Conservation (phyloP, 208 protist species). For the Wallacemonas sp. region DNA sequence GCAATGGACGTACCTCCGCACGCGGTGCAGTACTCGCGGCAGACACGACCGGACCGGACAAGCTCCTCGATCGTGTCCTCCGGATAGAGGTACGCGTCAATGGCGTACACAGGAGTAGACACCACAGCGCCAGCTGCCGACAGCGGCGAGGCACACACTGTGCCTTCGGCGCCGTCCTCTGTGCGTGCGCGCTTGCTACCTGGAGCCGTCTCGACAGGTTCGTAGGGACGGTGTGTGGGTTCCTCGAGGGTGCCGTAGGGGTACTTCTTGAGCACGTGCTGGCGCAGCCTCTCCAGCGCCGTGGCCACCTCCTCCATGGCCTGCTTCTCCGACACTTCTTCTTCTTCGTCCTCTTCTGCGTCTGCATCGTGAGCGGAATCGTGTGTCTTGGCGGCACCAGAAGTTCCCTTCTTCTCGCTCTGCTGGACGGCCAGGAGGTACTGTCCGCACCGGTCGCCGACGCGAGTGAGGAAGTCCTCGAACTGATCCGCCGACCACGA, state of each 20-base stretch:
- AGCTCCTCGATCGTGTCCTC: constrained; percentile 74
- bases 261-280: constrained; percentile 42
- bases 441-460: constrained; percentile 14
- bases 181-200: constrained; percentile 23
- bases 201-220: not conserved
- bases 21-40: constrained; percentile 64
- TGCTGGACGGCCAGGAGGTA: constrained; percentile 2
- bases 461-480: constrained; percentile 25
- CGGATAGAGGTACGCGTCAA: constrained; percentile 80
- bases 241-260: constrained; percentile 51
- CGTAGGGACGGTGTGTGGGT: constrained; percentile 27
- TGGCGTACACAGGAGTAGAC: constrained; percentile 52
- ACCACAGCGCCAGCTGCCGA: no score
- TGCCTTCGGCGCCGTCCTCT: not conserved
- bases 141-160: not conserved
- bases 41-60: constrained; percentile 35
- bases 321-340: constrained; percentile 16
- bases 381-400: not conserved
- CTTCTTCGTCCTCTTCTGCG: constrained; percentile 34
- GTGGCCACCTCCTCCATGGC: constrained; percentile 51
- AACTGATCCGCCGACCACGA: constrained; percentile 17
- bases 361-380: constrained; percentile 11
- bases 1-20: constrained; percentile 68
- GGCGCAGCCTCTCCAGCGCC: constrained; percentile 45
- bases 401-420: not conserved